Evolutionary conservation across 768 basidiomycete species (phyloP).

Genomic region (Boletus edulis): DNA sequence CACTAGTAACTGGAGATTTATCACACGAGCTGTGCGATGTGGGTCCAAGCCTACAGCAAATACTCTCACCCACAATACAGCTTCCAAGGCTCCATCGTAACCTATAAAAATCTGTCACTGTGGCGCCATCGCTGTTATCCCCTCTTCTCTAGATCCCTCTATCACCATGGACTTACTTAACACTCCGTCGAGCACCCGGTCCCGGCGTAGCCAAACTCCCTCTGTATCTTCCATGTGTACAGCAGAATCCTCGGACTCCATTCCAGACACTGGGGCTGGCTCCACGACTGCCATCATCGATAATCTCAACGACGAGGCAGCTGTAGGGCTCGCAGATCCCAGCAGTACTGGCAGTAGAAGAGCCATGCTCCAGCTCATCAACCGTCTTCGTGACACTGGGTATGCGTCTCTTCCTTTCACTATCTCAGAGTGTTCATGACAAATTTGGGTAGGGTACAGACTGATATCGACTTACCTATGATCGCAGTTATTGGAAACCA

Average conservation of each 20-base stretch:
- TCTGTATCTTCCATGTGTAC: slow-evolving; percentile 1
- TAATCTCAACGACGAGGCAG: slow-evolving; percentile 3
- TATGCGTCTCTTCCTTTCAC: slow-evolving; percentile 19
- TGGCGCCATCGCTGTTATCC: too few relatives aligned
- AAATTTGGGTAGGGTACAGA: slow-evolving; percentile 47
- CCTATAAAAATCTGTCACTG: too few relatives aligned
- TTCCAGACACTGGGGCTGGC: neutral
- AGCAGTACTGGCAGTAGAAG: slow-evolving; percentile 41
- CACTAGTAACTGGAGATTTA: too few relatives aligned
- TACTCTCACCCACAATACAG: slow-evolving; percentile 1
- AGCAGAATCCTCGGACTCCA: neutral
- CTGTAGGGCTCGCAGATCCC: slow-evolving; percentile 54
- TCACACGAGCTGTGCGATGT: neutral
- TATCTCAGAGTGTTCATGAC: neutral
- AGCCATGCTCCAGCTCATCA: slow-evolving; percentile 56
- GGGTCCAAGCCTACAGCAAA: neutral
- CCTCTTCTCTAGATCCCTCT: neutral
- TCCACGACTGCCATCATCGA: neutral
- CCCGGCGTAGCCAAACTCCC: neutral
- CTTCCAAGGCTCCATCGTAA: neutral
- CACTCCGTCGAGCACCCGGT: neutral
- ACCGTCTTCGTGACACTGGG: slow-evolving; percentile 63
- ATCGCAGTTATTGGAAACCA: slow-evolving; percentile 74
- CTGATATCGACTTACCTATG: slow-evolving; percentile 69
- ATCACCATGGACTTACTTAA: neutral